Evolutionary conservation across 352 stramenopile genomes (phyloP).

Genomic region (Achlya hypogyna): DNA sequence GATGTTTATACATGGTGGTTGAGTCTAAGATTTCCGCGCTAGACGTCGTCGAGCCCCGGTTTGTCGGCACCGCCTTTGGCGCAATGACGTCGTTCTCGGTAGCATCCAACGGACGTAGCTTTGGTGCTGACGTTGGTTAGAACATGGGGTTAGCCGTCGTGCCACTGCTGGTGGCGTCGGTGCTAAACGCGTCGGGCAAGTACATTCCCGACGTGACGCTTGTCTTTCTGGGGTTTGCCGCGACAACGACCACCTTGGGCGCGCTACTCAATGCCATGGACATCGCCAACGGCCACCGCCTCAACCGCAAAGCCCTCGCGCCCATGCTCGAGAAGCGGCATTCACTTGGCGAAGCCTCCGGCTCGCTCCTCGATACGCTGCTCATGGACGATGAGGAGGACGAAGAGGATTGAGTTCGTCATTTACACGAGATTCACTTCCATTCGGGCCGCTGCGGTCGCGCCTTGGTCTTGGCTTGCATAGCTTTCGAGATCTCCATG

Average conservation of each 20-base stretch:
- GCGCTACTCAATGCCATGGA: not conserved
- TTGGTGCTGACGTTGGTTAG: not conserved
- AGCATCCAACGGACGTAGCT: not conserved
- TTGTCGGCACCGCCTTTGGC: conserved; percentile 15
- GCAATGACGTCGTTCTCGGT: conserved; percentile 14
- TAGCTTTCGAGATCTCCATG: conserved; percentile 55
- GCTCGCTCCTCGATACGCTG: not conserved
- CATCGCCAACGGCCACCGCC: not conserved
- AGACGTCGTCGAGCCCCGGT: conserved; percentile 11
- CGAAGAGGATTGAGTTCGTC: not conserved
- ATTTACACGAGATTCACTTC: not conserved
- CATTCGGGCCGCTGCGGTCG: conserved; percentile 7
- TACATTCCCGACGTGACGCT: conserved; percentile 6
- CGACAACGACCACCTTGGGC: not conserved
- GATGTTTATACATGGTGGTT: too few species aligned
- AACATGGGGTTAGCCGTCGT: conserved; percentile 13
- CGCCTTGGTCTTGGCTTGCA: conserved; percentile 35
- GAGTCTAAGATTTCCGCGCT: not conserved
- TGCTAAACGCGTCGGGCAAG: not conserved
- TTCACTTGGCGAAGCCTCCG: not conserved
- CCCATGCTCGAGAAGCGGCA: not conserved
- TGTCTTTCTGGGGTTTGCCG: conserved; percentile 9
- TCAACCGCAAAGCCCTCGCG: not conserved
- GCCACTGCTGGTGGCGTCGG: conserved; percentile 5
- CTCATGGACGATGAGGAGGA: not conserved